These are phyloP conservation scores for Neophaeococcomyces aloes DNA, from an alignment of 2,329 filamentous ascomycete genomes.

Conservation along the genomic window DNA sequence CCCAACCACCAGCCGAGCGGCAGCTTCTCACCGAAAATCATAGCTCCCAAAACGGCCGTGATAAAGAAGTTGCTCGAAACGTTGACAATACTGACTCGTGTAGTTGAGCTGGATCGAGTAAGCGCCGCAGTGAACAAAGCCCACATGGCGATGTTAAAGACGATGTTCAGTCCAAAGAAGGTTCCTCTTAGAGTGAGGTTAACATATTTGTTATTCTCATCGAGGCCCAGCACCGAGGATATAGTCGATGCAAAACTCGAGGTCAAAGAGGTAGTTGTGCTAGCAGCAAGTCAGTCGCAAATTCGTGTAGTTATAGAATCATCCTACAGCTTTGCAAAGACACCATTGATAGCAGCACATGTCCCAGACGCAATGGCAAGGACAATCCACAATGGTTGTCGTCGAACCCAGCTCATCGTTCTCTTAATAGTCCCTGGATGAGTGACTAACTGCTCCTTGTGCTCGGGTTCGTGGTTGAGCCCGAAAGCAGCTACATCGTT, in stretches of 20 bases:
- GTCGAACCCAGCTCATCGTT: constrained; percentile 10
- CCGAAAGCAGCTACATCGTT: no score
- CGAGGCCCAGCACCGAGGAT: constrained; percentile 36
- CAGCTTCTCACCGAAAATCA: constrained; percentile 48
- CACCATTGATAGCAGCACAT: constrained; percentile 54
- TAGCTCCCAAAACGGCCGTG: constrained; percentile 47
- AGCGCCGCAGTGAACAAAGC: constrained; percentile 53
- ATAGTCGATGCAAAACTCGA: constrained; percentile 40
- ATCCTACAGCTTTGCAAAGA: constrained; percentile 55
- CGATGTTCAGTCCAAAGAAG: constrained; percentile 51
- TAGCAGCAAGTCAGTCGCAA: constrained; percentile 22
- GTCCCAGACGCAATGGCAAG: constrained; percentile 51
- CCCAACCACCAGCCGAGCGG: constrained; percentile 52
- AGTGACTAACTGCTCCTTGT: no score
- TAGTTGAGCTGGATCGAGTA: constrained; percentile 49
- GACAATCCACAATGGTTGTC: constrained; percentile 37
- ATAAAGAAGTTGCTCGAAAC: constrained; percentile 54
- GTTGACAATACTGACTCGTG: constrained; percentile 54
- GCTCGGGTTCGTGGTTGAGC: no score
- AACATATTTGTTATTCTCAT: constrained; percentile 34
- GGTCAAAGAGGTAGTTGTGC: constrained; percentile 52
- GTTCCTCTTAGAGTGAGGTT: constrained; percentile 38
- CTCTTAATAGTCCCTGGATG: background rate
- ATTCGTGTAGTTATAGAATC: background rate
- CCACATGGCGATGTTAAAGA: constrained; percentile 57